phyloP scores from a whole-genome alignment of 2,329 filamentous ascomycete genomes.

The Fusarium xylarioides region DNA sequence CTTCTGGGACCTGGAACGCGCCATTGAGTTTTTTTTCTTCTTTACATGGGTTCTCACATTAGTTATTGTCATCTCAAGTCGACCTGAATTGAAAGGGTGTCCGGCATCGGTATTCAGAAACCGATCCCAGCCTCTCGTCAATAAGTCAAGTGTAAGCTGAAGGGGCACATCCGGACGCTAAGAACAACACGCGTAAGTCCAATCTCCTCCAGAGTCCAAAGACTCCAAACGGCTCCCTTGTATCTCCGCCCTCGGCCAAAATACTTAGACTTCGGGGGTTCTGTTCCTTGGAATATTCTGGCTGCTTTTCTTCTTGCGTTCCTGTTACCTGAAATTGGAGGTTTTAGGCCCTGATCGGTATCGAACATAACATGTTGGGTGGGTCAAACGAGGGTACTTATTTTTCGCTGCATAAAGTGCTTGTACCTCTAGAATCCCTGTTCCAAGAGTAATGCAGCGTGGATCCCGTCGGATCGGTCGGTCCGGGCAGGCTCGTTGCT shows the following conservation, averaged over 20 bases:
- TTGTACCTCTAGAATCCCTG: too few relatives aligned
- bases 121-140: background rate
- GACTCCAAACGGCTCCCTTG: background rate
- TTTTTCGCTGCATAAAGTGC: too few relatives aligned
- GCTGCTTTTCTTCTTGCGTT: background rate
- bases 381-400: too few relatives aligned
- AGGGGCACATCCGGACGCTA: background rate
- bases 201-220: conserved; percentile 4
- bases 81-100: conserved; percentile 3
- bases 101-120: conserved; percentile 10
- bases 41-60: background rate
- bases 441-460: too few relatives aligned
- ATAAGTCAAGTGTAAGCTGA: background rate
- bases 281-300: conserved; percentile 13
- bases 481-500: too few relatives aligned
- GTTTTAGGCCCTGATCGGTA: too few relatives aligned
- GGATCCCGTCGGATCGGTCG: too few relatives aligned
- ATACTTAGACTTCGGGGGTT: background rate
- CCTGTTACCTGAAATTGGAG: conserved; percentile 2
- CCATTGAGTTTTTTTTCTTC: conserved; percentile 13
- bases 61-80: background rate
- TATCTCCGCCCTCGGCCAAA: conserved; percentile 6
- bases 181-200: background rate
- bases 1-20: background rate
- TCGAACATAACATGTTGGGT: too few relatives aligned